Evolutionary conservation across 495 filamentous ascomycete species (phyloP).

Genomic region (Podospora pseudocomata): DNA sequence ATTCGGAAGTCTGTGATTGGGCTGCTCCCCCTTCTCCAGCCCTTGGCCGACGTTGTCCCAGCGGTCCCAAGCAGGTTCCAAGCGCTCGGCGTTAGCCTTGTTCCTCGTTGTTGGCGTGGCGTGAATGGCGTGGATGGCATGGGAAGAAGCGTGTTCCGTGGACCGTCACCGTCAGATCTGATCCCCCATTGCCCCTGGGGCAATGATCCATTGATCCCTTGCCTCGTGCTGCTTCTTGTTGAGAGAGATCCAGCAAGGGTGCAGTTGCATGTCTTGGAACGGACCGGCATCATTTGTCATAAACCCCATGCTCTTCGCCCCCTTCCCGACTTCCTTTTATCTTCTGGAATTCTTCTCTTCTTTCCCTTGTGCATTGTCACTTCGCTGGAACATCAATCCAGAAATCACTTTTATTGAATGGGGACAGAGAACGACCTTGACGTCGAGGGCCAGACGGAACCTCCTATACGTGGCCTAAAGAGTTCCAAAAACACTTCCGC

Average conservation of each 20-base stretch:
- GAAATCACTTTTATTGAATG: conserved; percentile 39
- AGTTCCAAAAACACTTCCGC: conserved; percentile 28
- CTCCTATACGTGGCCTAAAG: conserved; percentile 47
- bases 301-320: conserved; percentile 15
- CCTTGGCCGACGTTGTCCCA: conserved; percentile 1
- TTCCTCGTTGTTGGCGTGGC: neutral
- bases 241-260: neutral
- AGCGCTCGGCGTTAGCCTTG: neutral
- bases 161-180: neutral
- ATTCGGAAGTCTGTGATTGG: neutral
- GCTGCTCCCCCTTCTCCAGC: neutral
- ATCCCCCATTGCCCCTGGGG: too few species aligned
- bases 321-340: neutral
- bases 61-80: neutral
- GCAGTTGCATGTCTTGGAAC: neutral
- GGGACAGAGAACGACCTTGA: conserved; percentile 45
- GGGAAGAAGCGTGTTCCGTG: neutral
- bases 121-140: neutral
- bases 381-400: conserved; percentile 19
- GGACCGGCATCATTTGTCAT: neutral
- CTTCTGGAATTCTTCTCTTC: conserved; percentile 13
- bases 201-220: neutral
- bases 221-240: neutral
- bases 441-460: conserved; percentile 50
- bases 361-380: conserved; percentile 8